Conservation (phyloP, 352 stramenopile species). For the Phytopythium aichiense region DNA sequence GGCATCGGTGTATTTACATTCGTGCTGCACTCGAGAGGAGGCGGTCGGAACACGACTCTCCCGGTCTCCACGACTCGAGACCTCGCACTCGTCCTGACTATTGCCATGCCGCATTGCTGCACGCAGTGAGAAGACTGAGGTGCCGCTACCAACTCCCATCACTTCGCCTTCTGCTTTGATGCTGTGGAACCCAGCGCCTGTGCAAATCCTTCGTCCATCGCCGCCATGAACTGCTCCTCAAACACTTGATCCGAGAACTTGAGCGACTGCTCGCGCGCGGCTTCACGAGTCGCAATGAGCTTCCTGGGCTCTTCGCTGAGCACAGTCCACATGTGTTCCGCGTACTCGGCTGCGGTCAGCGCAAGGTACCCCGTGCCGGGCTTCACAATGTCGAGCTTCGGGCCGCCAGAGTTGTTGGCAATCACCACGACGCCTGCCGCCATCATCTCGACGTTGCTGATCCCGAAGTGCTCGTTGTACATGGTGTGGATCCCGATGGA, state of each 20-base stretch:
- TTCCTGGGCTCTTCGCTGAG: background rate
- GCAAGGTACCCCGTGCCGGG: constrained; percentile 79
- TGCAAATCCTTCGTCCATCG: constrained; percentile 17
- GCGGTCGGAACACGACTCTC: background rate
- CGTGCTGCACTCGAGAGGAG: background rate
- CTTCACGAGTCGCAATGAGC: constrained; percentile 31
- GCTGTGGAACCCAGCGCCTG: too few relatives aligned
- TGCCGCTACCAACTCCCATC: background rate
- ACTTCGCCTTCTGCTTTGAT: background rate
- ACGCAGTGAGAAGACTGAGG: background rate
- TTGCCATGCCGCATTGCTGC: background rate
- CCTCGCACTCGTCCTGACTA: background rate
- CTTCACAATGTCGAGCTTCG: constrained; percentile 92
- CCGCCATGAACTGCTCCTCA: constrained; percentile 51
- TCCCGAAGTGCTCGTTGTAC: constrained; percentile 99
- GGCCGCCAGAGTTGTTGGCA: constrained; percentile 97
- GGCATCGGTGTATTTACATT: background rate
- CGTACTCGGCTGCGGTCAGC: constrained; percentile 86
- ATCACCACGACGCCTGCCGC: constrained; percentile 94
- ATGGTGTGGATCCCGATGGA: constrained; percentile 98
- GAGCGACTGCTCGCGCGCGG: constrained; percentile 39
- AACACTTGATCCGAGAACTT: constrained; percentile 80
- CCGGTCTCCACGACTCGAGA: too few relatives aligned
- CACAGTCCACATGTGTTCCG: constrained; percentile 56
- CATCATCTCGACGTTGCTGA: constrained; percentile 99